phyloP scores from a whole-genome alignment of 1,284 basidiomycete genomes.

The Sporisorium graminicola region DNA sequence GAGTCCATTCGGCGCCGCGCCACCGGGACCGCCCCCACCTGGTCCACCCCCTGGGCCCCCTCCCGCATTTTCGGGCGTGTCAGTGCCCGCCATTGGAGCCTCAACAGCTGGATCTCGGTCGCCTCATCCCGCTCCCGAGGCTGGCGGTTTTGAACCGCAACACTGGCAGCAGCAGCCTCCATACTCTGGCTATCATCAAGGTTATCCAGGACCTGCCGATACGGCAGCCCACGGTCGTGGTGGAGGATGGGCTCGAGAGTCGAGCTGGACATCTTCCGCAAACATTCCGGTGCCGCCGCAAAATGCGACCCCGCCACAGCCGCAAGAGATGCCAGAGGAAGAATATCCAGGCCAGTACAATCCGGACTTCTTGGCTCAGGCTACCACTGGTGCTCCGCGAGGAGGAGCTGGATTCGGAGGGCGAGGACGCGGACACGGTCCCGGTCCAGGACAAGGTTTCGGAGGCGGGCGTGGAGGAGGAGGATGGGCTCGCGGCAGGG shows the following conservation, averaged over 20 bases:
- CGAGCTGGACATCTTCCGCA: conserved; percentile 7
- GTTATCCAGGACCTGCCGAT: conserved; percentile 3
- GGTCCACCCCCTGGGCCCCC: conserved; percentile 40
- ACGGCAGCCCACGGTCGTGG: background rate
- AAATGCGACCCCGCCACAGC: conserved; percentile 11
- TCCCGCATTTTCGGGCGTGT: conserved; percentile 8
- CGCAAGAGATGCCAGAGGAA: conserved; percentile 42
- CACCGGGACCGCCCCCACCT: conserved; percentile 26
- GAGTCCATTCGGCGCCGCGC: conserved; percentile 11
- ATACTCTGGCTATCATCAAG: conserved; percentile 11
- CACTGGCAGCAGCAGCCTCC: conserved; percentile 18
- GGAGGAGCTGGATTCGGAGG: conserved; percentile 13
- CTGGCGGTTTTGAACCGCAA: conserved; percentile 4
- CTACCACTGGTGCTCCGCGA: conserved; percentile 12
- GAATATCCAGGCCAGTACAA: conserved; percentile 52
- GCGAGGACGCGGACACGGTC: conserved; percentile 9
- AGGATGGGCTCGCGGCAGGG: conserved; percentile 21
- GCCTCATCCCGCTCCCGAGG: conserved; percentile 12
- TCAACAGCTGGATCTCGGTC: conserved; percentile 27
- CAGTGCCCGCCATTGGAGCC: conserved; percentile 2
- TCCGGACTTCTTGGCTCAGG: conserved; percentile 39
- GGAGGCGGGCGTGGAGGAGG: conserved; percentile 15
- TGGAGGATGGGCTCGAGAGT: conserved; percentile 15
- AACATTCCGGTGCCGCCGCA: conserved; percentile 1
- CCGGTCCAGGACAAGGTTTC: conserved; percentile 6